Base-by-base conservation (phyloP, 257 asterid genomes). In the Scutellaria minor region DNA sequence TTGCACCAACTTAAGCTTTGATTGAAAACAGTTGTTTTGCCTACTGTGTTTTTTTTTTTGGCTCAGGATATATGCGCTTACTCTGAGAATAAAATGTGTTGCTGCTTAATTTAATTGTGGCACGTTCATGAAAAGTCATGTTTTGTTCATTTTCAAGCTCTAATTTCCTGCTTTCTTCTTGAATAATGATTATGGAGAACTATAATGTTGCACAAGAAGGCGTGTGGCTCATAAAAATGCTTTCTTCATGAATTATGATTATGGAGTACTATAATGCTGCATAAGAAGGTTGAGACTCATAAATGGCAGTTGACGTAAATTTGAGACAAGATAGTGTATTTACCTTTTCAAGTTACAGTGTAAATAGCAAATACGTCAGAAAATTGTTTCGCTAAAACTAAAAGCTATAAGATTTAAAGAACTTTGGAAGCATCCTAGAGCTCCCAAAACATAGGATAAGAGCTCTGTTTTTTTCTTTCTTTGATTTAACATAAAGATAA, bases 11-110 rank as follows among this genome's bases (percentile, higher is more conserved):
- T 75, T 65, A 27, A 67, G 69, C 15, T 65, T 27, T 73, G 73
- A 48, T 72, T 64, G 64, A 71, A 65, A 78, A 76, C 73, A 62
- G 11, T 64, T 76, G 67, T 76, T 64, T 27, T 52, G 79, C 70
- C 71, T 68, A 64, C 78, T 68, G 10, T 66, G 50, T 31, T 13
- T 71, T 18, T 18, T 18, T 18, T 52, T 72, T 54, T 54, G 12
- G 64, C 65, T 68, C 54, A 37, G 50, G 63, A 46, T 65, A 72
- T 60, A 71, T 64, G 54, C 64, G 60, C 78, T 60, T 77, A 13
- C 63, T 51, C 55, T 54, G 55, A 68, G 71, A 83, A 79, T 76
- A 83, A 72, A 46, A 59, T 41, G 4, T 41, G 67, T 63, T 56
- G 73, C 41, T 68, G 52, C 65, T 52, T 62, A 44, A 24, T 27